Evolutionary conservation across 805 yeast species (phyloP).

Genomic region (Candida ascalaphidarum): DNA sequence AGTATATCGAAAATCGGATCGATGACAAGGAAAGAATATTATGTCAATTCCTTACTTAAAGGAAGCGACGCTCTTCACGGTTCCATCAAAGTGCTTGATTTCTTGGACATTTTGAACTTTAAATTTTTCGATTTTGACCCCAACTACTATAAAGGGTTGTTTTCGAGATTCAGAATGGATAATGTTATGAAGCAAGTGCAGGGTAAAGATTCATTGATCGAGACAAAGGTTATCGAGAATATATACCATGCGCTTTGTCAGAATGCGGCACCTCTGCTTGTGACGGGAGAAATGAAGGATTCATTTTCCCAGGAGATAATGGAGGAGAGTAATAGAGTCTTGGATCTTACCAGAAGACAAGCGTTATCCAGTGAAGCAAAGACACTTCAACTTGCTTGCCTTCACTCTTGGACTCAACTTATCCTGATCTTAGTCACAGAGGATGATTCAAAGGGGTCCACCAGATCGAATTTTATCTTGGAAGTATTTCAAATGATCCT

Average conservation of each 20-base stretch:
- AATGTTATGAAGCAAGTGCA: conserved; percentile 27
- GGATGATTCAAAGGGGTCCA: conserved; percentile 20
- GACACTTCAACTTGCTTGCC: conserved; percentile 46
- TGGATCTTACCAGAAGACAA: conserved; percentile 35
- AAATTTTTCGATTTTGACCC: conserved; percentile 37
- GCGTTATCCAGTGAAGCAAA: conserved; percentile 40
- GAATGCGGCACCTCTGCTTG: conserved; percentile 6
- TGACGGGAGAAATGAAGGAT: conserved; percentile 11
- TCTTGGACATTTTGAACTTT: conserved; percentile 64
- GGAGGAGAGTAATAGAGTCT: conserved; percentile 16
- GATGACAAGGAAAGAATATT: conserved; percentile 41
- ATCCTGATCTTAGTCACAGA: conserved; percentile 67
- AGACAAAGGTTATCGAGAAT: conserved; percentile 10
- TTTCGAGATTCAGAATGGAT: conserved; percentile 17
- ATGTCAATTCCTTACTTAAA: conserved; percentile 46
- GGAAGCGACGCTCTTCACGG: conserved; percentile 43
- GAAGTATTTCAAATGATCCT: conserved; percentile 69
- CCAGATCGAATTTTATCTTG: conserved; percentile 48
- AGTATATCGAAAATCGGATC: conserved; percentile 38
- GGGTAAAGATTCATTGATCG: conserved; percentile 6
- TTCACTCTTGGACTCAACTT: conserved; percentile 79
- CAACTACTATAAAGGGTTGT: conserved; percentile 21
- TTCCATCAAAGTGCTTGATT: conserved; percentile 58
- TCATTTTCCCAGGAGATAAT: conserved; percentile 17
- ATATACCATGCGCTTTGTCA: too few relatives aligned